Base-by-base conservation (phyloP, 768 basidiomycete genomes). In the Xerocomus brunneocitrinus region DNA sequence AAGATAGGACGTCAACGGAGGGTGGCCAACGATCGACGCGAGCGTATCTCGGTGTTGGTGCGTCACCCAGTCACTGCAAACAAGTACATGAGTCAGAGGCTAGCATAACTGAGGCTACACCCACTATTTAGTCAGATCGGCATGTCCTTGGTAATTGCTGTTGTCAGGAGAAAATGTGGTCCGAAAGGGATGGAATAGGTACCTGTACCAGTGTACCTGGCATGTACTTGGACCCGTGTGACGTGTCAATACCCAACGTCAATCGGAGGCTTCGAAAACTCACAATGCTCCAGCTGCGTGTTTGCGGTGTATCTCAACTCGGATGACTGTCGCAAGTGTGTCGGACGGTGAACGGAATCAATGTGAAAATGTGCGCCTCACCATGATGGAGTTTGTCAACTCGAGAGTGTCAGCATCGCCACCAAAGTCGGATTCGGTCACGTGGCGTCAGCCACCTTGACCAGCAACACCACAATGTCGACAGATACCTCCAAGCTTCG, bases 31-130 rank as follows among this genome's bases (percentile, higher is more conserved):
- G 57, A 98, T 94, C 8, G 95, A 89, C 24, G 95, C 76, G 56
- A 91, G 74, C n/a, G 93, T 95, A 69, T 98, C 95, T 39, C 95
- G 85, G 73, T 98, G 95, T 66, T 98, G 95, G 71, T 98, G 92
- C 7, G 93, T 97, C 43, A 95, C 72, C 95, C 95, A 98, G 67
- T 98, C 95, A 72, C 95, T 98, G 30, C 8, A 65, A 3, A 5
- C 16, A 10, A 49, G 19, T 59, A 64, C 58, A 60, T 60, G 10
- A 52, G 45, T 47, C 45, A 39, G 38, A 22, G 39, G 43, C 30
- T 38, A 27, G 10, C 0, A 32, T 19, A 40, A 25, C n/a, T n/a
- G 49, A 38, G 9, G 13, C 16, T 32, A 24, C 16, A 75, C 91
- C 57, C 63, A 97, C 95, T 87, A 94, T 77, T 98, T 98, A 6